Evolutionary conservation across 768 basidiomycete species (phyloP).

Genomic region (Collybiopsis luxurians): DNA sequence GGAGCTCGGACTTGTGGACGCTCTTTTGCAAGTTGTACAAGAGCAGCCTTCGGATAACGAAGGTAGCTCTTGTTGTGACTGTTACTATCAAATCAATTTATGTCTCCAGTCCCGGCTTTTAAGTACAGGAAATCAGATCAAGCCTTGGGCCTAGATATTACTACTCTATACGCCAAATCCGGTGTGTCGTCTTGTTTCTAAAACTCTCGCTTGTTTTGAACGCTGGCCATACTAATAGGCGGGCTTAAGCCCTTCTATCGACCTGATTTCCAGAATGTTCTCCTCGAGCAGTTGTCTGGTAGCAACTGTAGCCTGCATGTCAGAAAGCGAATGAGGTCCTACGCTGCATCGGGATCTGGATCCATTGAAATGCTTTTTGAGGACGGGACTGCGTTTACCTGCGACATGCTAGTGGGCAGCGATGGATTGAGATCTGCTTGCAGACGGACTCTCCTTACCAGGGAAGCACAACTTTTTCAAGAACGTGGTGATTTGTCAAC

Average conservation of each 20-base stretch:
- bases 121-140: constrained; percentile 31
- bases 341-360: constrained; percentile 17
- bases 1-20: constrained; percentile 36
- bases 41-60: constrained; percentile 22
- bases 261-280: constrained; percentile 30
- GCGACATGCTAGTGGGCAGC: constrained; percentile 39
- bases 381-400: constrained; percentile 29
- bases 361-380: constrained; percentile 30
- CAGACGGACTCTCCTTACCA: constrained; percentile 22
- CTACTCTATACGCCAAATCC: constrained; percentile 20
- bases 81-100: neutral
- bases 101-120: neutral
- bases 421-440: constrained; percentile 40
- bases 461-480: constrained; percentile 9
- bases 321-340: constrained; percentile 30
- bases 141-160: constrained; percentile 24
- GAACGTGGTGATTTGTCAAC: neutral
- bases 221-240: constrained; percentile 15
- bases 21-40: constrained; percentile 19
- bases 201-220: neutral
- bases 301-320: constrained; percentile 27
- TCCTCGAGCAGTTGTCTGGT: constrained; percentile 25
- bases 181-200: neutral
- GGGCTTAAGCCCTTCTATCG: constrained; percentile 31
- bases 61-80: constrained; percentile 14